A percentile compares a stretch with the other conserved stretches of the same genome.
phyloP scores from a whole-genome alignment of 306 rosid genomes.

The Cucurbita pepo region DNA sequence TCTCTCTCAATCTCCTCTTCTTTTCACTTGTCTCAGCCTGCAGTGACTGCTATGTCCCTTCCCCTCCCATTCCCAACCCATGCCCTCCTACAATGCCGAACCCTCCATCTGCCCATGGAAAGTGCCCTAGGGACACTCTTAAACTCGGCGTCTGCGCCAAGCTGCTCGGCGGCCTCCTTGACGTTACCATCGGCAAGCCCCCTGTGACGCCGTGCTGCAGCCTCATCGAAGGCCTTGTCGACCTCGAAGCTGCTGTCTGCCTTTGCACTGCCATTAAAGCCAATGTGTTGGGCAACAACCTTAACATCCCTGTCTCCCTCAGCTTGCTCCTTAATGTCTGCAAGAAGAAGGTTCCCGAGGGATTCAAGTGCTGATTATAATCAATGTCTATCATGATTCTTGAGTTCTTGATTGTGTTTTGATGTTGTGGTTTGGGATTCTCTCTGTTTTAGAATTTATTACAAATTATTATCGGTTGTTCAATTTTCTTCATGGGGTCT shows the following conservation, averaged over 20 bases:
- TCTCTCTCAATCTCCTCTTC: background rate
- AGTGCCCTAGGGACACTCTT: slow-evolving; percentile 51
- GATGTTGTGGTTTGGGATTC: too few species aligned
- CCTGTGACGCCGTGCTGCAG: slow-evolving; percentile 51
- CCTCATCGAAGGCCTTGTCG: slow-evolving; percentile 55
- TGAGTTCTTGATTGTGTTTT: too few species aligned
- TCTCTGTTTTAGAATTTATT: too few species aligned
- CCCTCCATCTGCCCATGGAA: background rate
- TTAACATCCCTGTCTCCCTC: slow-evolving; percentile 50
- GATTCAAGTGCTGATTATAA: slow-evolving; percentile 14
- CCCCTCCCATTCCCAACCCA: background rate
- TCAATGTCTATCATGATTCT: too few species aligned
- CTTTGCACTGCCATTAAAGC: slow-evolving; percentile 69
- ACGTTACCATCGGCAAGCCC: slow-evolving; percentile 31
- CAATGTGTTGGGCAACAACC: slow-evolving; percentile 42
- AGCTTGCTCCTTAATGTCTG: slow-evolving; percentile 64
- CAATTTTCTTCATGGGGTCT: too few species aligned
- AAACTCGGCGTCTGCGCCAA: slow-evolving; percentile 48
- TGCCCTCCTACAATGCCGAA: background rate
- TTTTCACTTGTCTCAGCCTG: background rate
- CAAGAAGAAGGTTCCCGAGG: slow-evolving; percentile 16
- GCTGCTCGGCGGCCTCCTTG: slow-evolving; percentile 36
- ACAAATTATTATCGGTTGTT: too few species aligned
- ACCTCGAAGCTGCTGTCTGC: slow-evolving; percentile 58
- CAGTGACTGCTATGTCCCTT: background rate